A percentile compares a stretch with the other conserved stretches of the same genome.
Evolutionary conservation across 2,329 filamentous ascomycete genomes (phyloP).

Genomic region (Nigrospora osmanthi): DNA sequence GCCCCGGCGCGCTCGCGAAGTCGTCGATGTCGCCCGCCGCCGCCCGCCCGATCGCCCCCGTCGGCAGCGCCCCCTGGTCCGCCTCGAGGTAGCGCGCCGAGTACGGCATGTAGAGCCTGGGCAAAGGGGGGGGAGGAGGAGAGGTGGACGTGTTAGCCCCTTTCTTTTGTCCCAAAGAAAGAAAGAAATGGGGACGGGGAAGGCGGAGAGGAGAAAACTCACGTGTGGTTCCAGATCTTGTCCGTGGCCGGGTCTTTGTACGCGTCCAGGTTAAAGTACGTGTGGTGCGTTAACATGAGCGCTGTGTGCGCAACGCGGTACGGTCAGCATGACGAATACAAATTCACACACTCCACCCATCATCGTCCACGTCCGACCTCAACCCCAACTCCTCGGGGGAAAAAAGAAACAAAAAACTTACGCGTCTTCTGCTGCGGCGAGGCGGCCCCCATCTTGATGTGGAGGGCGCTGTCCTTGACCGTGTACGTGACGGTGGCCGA

Average conservation of each 20-base stretch:
- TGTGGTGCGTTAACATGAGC: slow-evolving; percentile 58
- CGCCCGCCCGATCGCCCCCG: slow-evolving; percentile 52
- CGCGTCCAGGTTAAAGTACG: slow-evolving; percentile 62
- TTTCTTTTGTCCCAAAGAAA: too few species aligned
- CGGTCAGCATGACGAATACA: too few species aligned
- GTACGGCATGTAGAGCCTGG: slow-evolving; percentile 28
- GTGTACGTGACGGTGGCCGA: slow-evolving; percentile 56
- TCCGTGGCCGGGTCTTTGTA: slow-evolving; percentile 49
- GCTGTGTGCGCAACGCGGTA: slow-evolving; percentile 25
- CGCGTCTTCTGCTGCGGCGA: slow-evolving; percentile 39
- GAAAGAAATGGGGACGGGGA: too few species aligned
- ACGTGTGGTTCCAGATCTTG: slow-evolving; percentile 51
- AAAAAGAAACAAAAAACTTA: too few species aligned
- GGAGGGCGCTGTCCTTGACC: slow-evolving; percentile 46
- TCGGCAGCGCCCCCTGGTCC: slow-evolving; percentile 50
- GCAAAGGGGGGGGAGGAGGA: slow-evolving; percentile 30
- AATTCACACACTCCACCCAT: too few species aligned
- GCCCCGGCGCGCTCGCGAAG: slow-evolving; percentile 55
- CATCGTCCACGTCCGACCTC: too few species aligned
- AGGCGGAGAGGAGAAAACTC: too few species aligned
- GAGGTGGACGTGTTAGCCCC: too few species aligned
- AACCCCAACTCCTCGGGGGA: too few species aligned
- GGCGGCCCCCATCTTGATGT: slow-evolving; percentile 51
- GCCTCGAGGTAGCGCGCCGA: slow-evolving; percentile 49
- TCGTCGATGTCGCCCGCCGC: slow-evolving; percentile 51